Conservation (phyloP, 176 grass and related monocot species). For the Triticum dicoccoides region DNA sequence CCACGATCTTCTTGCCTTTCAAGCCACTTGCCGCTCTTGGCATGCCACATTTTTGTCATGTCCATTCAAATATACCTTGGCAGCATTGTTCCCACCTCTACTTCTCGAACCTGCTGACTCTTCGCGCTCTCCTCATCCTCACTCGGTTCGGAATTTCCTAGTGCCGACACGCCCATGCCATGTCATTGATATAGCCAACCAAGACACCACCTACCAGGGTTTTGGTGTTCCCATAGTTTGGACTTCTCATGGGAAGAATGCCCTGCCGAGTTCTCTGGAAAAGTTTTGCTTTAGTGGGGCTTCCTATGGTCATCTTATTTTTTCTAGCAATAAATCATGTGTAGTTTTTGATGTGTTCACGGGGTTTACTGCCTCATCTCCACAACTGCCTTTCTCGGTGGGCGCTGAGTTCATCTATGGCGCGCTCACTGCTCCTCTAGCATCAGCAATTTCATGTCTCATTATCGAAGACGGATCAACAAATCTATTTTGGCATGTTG, state of each 20-base stretch:
- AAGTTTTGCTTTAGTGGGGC: conserved; percentile 15
- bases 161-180: background rate
- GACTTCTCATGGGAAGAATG: background rate
- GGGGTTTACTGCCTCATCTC: background rate
- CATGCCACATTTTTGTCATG: background rate
- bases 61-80: background rate
- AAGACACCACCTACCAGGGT: background rate
- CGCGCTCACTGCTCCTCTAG: background rate
- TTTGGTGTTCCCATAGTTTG: background rate
- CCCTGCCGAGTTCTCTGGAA: background rate
- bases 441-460: background rate
- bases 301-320: conserved; percentile 48
- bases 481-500: background rate
- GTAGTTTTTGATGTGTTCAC: background rate
- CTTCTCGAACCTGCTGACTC: conserved; percentile 11
- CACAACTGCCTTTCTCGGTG: background rate
- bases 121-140: background rate
- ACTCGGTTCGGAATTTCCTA: background rate
- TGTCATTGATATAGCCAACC: conserved; percentile 22
- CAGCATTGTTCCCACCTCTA: conserved; percentile 23
- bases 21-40: conserved; percentile 40
- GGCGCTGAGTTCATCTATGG: background rate
- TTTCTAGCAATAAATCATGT: background rate
- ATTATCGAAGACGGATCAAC: background rate
- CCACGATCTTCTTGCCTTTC: conserved; percentile 35